Percentiles rank a stretch among this genome's conserved stretches.
phyloP scores from a whole-genome alignment of 2,329 filamentous ascomycete genomes.

The Claviceps capensis region DNA sequence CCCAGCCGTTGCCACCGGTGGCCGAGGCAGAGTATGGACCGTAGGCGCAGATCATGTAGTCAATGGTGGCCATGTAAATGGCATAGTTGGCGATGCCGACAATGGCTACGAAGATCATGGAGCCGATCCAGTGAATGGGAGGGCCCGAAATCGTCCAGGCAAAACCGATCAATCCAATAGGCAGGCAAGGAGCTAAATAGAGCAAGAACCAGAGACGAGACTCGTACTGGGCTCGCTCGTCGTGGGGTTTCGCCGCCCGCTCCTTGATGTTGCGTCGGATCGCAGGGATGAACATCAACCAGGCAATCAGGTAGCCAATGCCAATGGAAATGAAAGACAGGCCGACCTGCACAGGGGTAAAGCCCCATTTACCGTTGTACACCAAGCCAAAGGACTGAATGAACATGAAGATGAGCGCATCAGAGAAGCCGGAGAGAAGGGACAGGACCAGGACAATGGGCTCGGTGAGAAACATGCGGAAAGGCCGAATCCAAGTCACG shows the following conservation, averaged over 20 bases:
- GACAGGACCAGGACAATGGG: constrained; percentile 60
- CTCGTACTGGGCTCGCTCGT: constrained; percentile 53
- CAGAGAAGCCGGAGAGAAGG: constrained; percentile 57
- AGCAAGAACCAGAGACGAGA: constrained; percentile 52
- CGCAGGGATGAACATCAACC: constrained; percentile 42
- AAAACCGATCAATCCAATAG: constrained; percentile 57
- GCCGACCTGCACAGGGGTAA: constrained; percentile 41
- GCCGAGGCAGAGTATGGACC: constrained; percentile 61
- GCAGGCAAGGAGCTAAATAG: constrained; percentile 44
- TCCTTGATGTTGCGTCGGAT: constrained; percentile 40
- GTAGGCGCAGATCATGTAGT: constrained; percentile 66
- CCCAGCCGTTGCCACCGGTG: constrained; percentile 63
- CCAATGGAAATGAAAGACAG: constrained; percentile 53
- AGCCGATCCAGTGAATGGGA: constrained; percentile 52
- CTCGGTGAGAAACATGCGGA: constrained; percentile 60
- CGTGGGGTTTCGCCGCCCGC: constrained; percentile 34
- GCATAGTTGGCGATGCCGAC: constrained; percentile 62
- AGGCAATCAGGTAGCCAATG: constrained; percentile 51
- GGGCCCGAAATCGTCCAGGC: constrained; percentile 54
- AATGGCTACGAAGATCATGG: constrained; percentile 48
- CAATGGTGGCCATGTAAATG: constrained; percentile 65
- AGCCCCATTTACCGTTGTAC: constrained; percentile 49
- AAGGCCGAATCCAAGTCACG: constrained; percentile 47
- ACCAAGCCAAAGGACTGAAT: constrained; percentile 58
- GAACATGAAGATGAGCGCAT: constrained; percentile 67